Evolutionary conservation across 108 stramenopile genomes (phyloP).

Genomic region (Nannochloropsis salina): DNA sequence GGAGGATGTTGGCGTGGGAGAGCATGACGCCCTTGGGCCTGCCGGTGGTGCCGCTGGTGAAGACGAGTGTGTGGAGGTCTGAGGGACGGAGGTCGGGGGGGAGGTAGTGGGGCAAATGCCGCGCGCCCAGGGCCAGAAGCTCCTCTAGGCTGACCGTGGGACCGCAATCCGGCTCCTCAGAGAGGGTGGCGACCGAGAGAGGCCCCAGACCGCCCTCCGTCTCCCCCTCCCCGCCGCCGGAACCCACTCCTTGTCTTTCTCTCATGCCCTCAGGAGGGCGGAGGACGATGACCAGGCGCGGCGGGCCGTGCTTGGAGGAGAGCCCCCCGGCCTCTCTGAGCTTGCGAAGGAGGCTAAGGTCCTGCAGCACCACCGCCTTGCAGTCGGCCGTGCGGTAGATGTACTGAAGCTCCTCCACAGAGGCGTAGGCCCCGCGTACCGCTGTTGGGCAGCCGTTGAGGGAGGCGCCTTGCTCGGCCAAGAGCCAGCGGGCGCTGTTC

Average conservation of each 20-base stretch:
- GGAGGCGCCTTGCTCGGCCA: background rate
- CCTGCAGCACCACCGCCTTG: background rate
- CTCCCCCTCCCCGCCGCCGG: background rate
- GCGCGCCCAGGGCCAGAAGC: background rate
- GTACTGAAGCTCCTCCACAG: conserved; percentile 19
- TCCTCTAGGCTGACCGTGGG: background rate
- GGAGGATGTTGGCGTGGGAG: conserved; percentile 65
- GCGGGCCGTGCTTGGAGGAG: background rate
- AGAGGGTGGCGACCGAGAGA: background rate
- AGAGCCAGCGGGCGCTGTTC: conserved; percentile 9
- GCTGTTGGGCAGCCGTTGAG: conserved; percentile 1
- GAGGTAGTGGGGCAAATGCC: background rate
- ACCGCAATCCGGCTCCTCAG: too few species aligned
- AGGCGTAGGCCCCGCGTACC: background rate
- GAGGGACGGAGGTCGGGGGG: background rate
- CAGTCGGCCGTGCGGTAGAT: background rate
- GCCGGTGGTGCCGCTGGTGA: conserved; percentile 61
- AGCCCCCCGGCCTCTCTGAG: background rate
- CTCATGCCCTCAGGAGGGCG: background rate
- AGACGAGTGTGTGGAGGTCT: conserved; percentile 42
- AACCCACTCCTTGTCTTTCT: too few species aligned
- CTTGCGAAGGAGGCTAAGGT: background rate
- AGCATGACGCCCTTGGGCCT: conserved; percentile 83
- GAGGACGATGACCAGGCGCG: background rate
- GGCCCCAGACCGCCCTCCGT: background rate